These are phyloP conservation scores for Henningerozyma blattae DNA, from an alignment of 805 yeast genomes.

Conservation along the genomic window DNA sequence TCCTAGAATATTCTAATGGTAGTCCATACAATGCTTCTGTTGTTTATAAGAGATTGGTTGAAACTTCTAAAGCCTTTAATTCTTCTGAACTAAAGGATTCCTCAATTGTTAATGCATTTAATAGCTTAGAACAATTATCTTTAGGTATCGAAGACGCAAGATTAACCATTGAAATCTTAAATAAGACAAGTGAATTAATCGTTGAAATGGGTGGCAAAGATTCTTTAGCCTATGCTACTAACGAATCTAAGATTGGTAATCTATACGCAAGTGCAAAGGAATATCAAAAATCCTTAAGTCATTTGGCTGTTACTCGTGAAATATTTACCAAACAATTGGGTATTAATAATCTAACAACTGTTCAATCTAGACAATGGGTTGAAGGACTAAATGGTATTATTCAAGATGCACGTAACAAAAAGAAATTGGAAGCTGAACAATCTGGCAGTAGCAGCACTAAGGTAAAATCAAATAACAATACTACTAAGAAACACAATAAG, in stretches of 20 bases:
- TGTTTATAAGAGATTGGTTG: constrained; percentile 46
- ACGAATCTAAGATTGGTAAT: constrained; percentile 61
- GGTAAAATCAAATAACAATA: constrained; percentile 8
- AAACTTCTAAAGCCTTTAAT: constrained; percentile 22
- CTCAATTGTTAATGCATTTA: constrained; percentile 47
- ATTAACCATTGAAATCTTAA: constrained; percentile 42
- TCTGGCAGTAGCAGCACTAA: constrained; percentile 15
- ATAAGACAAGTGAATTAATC: constrained; percentile 41
- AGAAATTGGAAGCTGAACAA: constrained; percentile 16
- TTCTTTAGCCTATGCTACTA: constrained; percentile 50
- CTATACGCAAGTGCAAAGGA: constrained; percentile 40
- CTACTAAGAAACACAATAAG: constrained; percentile 13
- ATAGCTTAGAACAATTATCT: constrained; percentile 39
- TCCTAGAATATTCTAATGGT: constrained; percentile 50
- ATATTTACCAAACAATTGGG: constrained; percentile 52
- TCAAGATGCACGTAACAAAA: constrained; percentile 17
- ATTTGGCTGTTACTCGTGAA: constrained; percentile 42
- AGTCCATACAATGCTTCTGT: constrained; percentile 50
- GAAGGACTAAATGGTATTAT: constrained; percentile 37
- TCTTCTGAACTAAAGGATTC: constrained; percentile 63
- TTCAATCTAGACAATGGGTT: constrained; percentile 56
- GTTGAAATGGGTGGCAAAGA: constrained; percentile 40
- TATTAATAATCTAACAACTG: constrained; percentile 51
- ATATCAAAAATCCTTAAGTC: constrained; percentile 42
- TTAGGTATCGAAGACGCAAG: constrained; percentile 44